Percentiles rank a stretch among this genome's conserved stretches.
Conservation (phyloP, 2,329 filamentous ascomycete species). For the Fusarium verrucosum region DNA sequence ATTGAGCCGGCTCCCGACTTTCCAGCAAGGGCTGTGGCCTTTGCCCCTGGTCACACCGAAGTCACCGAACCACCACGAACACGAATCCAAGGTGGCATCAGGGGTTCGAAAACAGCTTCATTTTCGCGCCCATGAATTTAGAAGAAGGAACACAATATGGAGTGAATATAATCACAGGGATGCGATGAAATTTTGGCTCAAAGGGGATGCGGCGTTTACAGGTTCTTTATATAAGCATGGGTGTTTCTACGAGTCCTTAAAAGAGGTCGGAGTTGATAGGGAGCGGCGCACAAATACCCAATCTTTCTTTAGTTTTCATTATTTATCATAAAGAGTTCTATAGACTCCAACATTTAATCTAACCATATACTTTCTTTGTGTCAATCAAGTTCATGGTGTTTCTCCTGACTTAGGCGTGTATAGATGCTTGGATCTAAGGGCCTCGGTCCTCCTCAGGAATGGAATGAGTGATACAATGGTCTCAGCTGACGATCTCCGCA, state of each 20-base stretch:
- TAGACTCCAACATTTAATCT: neutral
- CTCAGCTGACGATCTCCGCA: neutral
- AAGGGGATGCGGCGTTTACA: neutral
- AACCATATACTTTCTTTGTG: neutral
- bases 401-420: no score
- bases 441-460: neutral
- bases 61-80: constrained; percentile 34
- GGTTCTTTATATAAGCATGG: neutral
- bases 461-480: neutral
- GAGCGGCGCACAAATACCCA: constrained; percentile 13
- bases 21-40: constrained; percentile 19
- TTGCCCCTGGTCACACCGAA: constrained; percentile 19
- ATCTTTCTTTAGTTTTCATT: neutral
- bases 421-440: no score
- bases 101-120: constrained; percentile 11
- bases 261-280: neutral
- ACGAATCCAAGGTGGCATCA: constrained; percentile 40
- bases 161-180: neutral
- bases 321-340: neutral
- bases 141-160: neutral
- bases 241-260: neutral
- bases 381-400: neutral
- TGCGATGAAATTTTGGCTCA: neutral
- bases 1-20: constrained; percentile 14
- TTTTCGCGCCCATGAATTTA: constrained; percentile 12